Evolutionary conservation across 106 monocot genomes (phyloP), one percentile per base, ranked within the genome.

Genomic region (Vanilla planifolia): DNA sequence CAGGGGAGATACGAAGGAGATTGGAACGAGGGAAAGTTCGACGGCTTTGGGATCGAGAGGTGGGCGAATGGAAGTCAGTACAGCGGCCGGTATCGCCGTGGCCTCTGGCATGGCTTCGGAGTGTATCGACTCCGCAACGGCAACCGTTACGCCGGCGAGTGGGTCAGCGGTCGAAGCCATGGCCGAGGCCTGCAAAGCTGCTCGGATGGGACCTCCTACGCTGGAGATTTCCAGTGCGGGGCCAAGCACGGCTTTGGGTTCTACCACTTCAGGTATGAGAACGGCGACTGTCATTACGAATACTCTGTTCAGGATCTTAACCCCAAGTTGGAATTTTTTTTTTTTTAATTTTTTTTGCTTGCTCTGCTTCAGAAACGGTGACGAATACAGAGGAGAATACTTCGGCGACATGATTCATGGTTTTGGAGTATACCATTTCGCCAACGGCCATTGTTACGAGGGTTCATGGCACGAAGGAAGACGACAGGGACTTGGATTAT

Each of bases 61-160:
- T 82, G 81, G 81, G 72, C 76, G 25, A 68, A 67, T 22, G 81
- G 81, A 41, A 82, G 76, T 36, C 59, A 76, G 40, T 82, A 73
- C 41, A 36, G 72, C n/a, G 81, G 81, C 4, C 64, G 65, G 48
- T 82, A 77, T 39, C 51, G 61, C 2, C 64, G 48, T 2, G 81
- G 81, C 1, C 23, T 64, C 28, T 30, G 81, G 48, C 76, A 82
- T 30, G 81, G 81, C 0, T 62, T 68, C 22, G 81, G 81, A 23
- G 65, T 70, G 8, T 82, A 77, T n/a, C 34, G 51, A 33, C 77
- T 77, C 63, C 73, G 65, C 21, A 73, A 69, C 29, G 81, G 81
- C 7, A 76, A 82, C 26, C 55, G 56, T 43, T 82, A 82, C 30
- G 76, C 73, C 28, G 81, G 81, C 0, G 81, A 73, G 71, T 82